Evolutionary conservation across 2,329 filamentous ascomycete genomes (phyloP).

Genomic region (Magnaporthales sp.): DNA sequence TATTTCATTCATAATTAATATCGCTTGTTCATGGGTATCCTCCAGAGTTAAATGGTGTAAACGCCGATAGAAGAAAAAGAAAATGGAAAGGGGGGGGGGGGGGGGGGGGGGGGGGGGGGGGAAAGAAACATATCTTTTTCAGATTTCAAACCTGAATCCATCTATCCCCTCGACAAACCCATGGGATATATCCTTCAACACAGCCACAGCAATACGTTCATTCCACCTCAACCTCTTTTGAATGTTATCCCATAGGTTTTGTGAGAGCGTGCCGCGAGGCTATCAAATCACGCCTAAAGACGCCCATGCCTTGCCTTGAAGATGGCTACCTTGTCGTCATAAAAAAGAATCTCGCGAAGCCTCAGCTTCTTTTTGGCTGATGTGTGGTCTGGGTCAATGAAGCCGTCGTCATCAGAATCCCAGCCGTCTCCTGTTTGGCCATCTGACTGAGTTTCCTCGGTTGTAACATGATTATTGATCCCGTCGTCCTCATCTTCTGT

Average conservation of each 20-base stretch:
- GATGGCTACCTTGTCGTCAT: conserved; percentile 74
- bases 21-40: conserved; percentile 1
- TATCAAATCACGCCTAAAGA: conserved; percentile 19
- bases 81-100: not conserved
- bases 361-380: conserved; percentile 40
- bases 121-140: not conserved
- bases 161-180: not conserved
- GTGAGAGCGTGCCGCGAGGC: not conserved
- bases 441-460: conserved; percentile 25
- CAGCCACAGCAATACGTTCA: not conserved
- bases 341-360: conserved; percentile 72
- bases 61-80: not conserved
- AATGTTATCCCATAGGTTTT: not conserved
- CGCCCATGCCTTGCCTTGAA: conserved; percentile 65
- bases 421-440: conserved; percentile 11
- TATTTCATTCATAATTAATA: not conserved
- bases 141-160: not conserved
- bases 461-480: not conserved
- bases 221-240: not conserved
- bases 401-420: conserved; percentile 40
- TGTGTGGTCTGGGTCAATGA: conserved; percentile 32
- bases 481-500: conserved; percentile 31
- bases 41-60: not conserved
- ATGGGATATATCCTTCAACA: not conserved
- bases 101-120: no score